Evolutionary conservation across 371 early-diverging fungal species (phyloP).

Genomic region (Gilbertella persicaria): DNA sequence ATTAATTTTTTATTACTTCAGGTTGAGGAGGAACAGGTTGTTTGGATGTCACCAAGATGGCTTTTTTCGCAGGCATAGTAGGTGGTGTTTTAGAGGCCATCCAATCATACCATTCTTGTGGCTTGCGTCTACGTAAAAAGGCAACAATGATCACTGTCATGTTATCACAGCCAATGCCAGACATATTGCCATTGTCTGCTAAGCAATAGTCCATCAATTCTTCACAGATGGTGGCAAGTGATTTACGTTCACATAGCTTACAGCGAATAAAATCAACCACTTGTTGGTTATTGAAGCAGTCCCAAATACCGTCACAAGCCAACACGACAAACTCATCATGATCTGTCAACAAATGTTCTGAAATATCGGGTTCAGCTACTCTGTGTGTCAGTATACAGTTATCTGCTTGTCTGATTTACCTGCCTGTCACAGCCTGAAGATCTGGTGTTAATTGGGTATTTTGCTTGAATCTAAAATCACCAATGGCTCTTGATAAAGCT

Average conservation of each 20-base stretch:
- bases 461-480: constrained; percentile 93
- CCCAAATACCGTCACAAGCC: constrained; percentile 98
- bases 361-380: constrained; percentile 79
- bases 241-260: constrained; percentile 50
- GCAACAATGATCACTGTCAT: constrained; percentile 94
- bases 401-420: not conserved
- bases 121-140: constrained; percentile 67
- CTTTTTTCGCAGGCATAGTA: constrained; percentile 14
- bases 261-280: constrained; percentile 78
- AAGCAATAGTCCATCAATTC: constrained; percentile 85
- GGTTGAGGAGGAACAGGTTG: not conserved
- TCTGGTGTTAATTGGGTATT: constrained; percentile 72
- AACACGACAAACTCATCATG: constrained; percentile 89
- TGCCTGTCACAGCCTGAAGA: constrained; percentile 87
- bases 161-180: constrained; percentile 94
- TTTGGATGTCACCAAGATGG: constrained; percentile 13
- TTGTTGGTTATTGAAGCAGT: constrained; percentile 86
- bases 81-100: constrained; percentile 28
- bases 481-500: constrained; percentile 91
- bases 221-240: constrained; percentile 72
- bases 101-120: constrained; percentile 66
- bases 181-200: constrained; percentile 73
- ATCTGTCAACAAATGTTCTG: constrained; percentile 57
- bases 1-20: not conserved
- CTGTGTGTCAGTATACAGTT: not conserved